Conservation (phyloP, 352 stramenopile species). For the Phytophthora aleatoria region DNA sequence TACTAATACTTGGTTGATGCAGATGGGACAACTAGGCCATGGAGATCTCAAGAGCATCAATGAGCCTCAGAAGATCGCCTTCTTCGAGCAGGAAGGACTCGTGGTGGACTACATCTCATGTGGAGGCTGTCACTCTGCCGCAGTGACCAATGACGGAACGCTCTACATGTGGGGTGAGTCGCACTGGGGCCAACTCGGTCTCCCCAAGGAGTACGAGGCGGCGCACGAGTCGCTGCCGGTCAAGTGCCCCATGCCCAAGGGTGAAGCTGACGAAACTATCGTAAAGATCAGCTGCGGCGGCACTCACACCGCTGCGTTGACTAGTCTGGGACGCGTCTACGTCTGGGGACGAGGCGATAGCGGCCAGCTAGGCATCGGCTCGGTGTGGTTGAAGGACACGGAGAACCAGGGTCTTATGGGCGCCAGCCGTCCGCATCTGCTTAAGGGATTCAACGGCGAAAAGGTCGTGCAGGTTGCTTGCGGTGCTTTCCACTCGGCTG, state of each 20-base stretch:
- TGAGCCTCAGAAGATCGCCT: conserved; percentile 59
- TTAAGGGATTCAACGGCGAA: conserved; percentile 71
- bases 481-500: conserved; percentile 82
- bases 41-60: conserved; percentile 79
- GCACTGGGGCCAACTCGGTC: conserved; percentile 80
- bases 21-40: conserved; percentile 85
- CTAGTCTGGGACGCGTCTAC: conserved; percentile 73
- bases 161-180: conserved; percentile 87
- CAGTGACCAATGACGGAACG: conserved; percentile 66
- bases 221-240: conserved; percentile 65
- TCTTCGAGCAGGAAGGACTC: conserved; percentile 56
- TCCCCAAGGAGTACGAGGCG: conserved; percentile 66
- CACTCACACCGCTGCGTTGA: conserved; percentile 76
- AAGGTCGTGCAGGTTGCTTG: conserved; percentile 83
- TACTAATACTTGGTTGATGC: conserved; percentile 14
- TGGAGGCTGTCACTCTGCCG: conserved; percentile 81
- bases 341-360: conserved; percentile 82
- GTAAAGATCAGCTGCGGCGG: conserved; percentile 84
- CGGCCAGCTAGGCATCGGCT: conserved; percentile 73
- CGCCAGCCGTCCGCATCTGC: conserved; percentile 57
- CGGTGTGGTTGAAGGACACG: conserved; percentile 65
- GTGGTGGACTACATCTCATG: conserved; percentile 80
- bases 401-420: conserved; percentile 64
- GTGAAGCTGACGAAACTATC: conserved; percentile 54
- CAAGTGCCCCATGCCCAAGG: conserved; percentile 63